Percentiles rank a stretch among this genome's conserved stretches.
Conservation (phyloP, 148 eudicot genomes). For the Rhododendron kiyosumense region DNA sequence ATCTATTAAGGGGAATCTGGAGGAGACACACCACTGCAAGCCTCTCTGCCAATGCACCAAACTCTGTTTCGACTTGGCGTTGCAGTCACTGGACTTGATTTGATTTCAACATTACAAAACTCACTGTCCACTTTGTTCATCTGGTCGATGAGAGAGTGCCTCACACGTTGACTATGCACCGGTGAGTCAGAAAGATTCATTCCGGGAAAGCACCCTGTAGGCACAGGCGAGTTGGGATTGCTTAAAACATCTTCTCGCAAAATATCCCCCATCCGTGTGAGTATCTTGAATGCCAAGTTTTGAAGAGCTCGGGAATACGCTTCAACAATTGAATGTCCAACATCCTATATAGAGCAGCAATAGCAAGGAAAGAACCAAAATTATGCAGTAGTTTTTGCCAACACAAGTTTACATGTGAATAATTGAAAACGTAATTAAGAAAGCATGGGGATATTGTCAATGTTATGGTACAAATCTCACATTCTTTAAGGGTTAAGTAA, state of each 20-base stretch:
- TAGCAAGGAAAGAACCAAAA: not conserved
- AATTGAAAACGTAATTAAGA: not conserved
- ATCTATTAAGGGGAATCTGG: conserved; percentile 30
- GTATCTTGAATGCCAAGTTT: conserved; percentile 70
- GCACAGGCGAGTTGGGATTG: conserved; percentile 72
- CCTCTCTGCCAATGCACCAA: conserved; percentile 66
- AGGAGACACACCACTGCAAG: conserved; percentile 36
- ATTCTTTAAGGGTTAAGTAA: not conserved
- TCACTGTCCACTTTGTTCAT: conserved; percentile 59
- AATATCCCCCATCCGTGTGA: conserved; percentile 69
- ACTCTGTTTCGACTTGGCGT: conserved; percentile 56
- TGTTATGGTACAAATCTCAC: not conserved
- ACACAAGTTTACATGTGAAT: not conserved
- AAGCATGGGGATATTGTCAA: not conserved
- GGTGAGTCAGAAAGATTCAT: conserved; percentile 41
- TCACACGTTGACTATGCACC: conserved; percentile 31
- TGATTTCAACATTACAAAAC: conserved; percentile 41
- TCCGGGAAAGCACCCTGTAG: conserved; percentile 42
- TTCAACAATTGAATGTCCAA: conserved; percentile 61
- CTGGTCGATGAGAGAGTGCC: conserved; percentile 63
- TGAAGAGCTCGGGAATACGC: conserved; percentile 88
- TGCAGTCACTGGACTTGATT: conserved; percentile 44
- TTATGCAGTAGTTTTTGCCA: not conserved
- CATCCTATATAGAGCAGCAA: not conserved
- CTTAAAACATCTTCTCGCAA: conserved; percentile 75